Evolutionary conservation across 2,329 filamentous ascomycete genomes (phyloP).

Genomic region (Alternaria triticimaculans): DNA sequence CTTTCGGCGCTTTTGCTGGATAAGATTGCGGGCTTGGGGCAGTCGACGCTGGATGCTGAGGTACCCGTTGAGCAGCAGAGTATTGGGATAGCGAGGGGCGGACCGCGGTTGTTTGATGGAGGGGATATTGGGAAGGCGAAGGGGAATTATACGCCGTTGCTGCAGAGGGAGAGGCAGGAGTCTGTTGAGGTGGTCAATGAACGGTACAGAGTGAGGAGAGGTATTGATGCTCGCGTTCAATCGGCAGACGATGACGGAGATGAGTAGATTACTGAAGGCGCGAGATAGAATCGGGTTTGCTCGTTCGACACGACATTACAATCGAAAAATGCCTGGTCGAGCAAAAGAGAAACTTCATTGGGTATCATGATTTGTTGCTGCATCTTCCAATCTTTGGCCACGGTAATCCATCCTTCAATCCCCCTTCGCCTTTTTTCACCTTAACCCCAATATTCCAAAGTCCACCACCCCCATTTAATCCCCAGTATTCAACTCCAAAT

Average conservation of each 20-base stretch:
- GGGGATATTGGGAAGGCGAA: slow-evolving; percentile 60
- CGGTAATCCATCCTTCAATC: neutral
- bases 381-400: neutral
- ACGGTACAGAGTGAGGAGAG: slow-evolving; percentile 61
- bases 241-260: slow-evolving; percentile 37
- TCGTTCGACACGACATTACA: neutral
- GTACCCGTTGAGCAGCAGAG: slow-evolving; percentile 11
- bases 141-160: slow-evolving; percentile 64
- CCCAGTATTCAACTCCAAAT: slow-evolving; percentile 52
- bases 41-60: slow-evolving; percentile 30
- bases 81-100: slow-evolving; percentile 37
- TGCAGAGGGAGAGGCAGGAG: slow-evolving; percentile 64
- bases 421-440: neutral
- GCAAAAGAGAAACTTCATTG: neutral
- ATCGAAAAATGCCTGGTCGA: neutral
- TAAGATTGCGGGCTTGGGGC: slow-evolving; percentile 57
- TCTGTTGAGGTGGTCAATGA: slow-evolving; percentile 68
- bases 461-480: slow-evolving; percentile 24
- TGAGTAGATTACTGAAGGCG: slow-evolving; percentile 23
- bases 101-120: slow-evolving; percentile 65
- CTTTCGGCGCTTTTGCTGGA: slow-evolving; percentile 77
- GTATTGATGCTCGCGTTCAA: slow-evolving; percentile 41
- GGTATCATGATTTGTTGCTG: slow-evolving; percentile 2
- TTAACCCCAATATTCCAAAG: neutral
- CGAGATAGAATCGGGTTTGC: neutral